Evolutionary conservation across 176 grass and related monocot genomes (phyloP), one percentile per base, ranked within the genome.

Genomic region (Eragrostis nindensis): DNA sequence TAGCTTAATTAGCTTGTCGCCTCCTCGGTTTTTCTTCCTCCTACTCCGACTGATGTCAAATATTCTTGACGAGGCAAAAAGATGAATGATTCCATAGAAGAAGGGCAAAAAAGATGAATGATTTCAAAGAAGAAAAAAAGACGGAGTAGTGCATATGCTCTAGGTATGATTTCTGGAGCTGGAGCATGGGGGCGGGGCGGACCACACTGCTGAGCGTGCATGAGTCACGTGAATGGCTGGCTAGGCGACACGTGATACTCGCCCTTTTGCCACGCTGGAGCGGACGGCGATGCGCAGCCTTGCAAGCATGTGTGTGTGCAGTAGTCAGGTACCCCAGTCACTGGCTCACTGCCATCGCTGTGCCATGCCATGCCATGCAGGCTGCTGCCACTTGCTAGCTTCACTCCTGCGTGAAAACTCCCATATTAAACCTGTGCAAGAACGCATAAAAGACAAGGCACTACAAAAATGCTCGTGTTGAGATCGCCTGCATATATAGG

Each of bases 201-300:
- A 57, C 54, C 54, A 57, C 54, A 6, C 54, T 61, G 11, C 11
- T 11, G 10, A 61, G 32, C 4, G 2, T 9, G 45, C 11, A 13
- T 14, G 41, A 22, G 40, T 69, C 66, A 45, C 66, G 66, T 69
- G 66, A 69, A 69, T 69, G 21, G 9, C 8, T 22, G 8, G 18
- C 66, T 47, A 70, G 12, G 47, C 67, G 67, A 70, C 41, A 47
- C 22, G 40, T 68, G 6, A 45, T 69, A 69, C 45, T 69, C n/a
- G 43, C 43, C 44, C 42, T 44, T 36, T 69, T 29, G 68, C 22
- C 68, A 26, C 67, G 24, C 67, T 27, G 57, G 55, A 24, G 53
- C 32, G 6, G 10, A 56, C 32, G 32, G 32, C 32, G 2, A 36
- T 36, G 32, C 39, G 3, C 65, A 42, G 63, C 62, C 62, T 18